phyloP scores from a whole-genome alignment of 2,329 filamentous ascomycete species.

The Fusarium sp. region DNA sequence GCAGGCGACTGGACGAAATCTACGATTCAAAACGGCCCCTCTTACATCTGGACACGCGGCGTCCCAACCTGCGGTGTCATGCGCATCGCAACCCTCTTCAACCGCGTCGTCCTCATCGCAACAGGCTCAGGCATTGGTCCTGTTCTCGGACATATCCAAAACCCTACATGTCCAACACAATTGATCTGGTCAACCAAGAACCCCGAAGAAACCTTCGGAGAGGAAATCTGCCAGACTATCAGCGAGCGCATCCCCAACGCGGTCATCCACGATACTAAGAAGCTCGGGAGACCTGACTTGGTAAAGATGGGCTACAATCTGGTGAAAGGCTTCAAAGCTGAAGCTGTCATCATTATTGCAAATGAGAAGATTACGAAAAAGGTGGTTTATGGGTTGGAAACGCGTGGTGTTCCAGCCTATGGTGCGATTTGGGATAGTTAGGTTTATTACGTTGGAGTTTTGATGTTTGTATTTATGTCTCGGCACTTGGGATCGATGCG shows the following conservation, averaged over 20 bases:
- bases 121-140: constrained; percentile 82
- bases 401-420: constrained; percentile 73
- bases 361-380: constrained; percentile 76
- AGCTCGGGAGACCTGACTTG: constrained; percentile 69
- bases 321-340: constrained; percentile 66
- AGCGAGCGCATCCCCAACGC: constrained; percentile 69
- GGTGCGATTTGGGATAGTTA: constrained; percentile 78
- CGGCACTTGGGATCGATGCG: not conserved
- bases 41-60: constrained; percentile 74
- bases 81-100: constrained; percentile 74
- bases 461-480: not conserved
- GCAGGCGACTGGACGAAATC: constrained; percentile 80
- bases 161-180: constrained; percentile 62
- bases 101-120: constrained; percentile 74
- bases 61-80: constrained; percentile 76
- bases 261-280: constrained; percentile 74
- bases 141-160: constrained; percentile 70
- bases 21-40: constrained; percentile 72
- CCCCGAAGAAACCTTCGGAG: constrained; percentile 73
- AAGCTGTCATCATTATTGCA: constrained; percentile 80
- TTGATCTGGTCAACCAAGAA: constrained; percentile 77
- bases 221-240: constrained; percentile 67
- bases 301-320: constrained; percentile 65
- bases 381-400: constrained; percentile 77
- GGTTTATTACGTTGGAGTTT: not conserved